phyloP scores from a whole-genome alignment of 106 monocot species.

The Phalaenopsis aphrodite region DNA sequence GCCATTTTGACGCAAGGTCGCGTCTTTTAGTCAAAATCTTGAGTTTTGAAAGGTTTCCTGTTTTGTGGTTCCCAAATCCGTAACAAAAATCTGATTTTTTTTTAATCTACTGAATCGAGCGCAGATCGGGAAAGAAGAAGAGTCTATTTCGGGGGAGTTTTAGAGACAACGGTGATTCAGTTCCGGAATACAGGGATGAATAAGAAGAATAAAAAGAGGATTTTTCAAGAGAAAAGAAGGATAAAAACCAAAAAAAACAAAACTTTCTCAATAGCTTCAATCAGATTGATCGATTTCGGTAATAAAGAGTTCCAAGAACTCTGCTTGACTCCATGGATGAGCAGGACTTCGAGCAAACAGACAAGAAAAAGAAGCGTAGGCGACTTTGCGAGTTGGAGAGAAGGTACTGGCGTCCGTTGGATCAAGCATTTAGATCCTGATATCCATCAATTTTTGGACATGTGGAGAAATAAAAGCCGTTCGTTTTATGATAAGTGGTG shows the following conservation, averaged over 20 bases:
- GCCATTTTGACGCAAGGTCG: constrained; percentile 23
- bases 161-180: not conserved
- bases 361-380: not conserved
- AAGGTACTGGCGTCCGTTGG: not conserved
- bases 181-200: not conserved
- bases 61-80: not conserved
- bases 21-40: not conserved
- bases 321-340: not conserved
- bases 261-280: not conserved
- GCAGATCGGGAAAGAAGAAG: not conserved
- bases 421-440: not conserved
- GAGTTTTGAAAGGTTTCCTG: no score
- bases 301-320: not conserved
- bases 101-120: not conserved
- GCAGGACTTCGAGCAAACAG: not conserved
- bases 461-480: not conserved
- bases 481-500: not conserved
- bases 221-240: no score
- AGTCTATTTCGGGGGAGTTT: not conserved
- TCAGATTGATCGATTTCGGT: not conserved
- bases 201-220: not conserved
- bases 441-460: not conserved
- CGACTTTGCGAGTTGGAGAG: not conserved
- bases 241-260: not conserved
- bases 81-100: not conserved